Evolutionary conservation across 179 eudicot species (phyloP), one percentile per base, ranked within the genome.

Genomic region (Nepenthes alata): DNA sequence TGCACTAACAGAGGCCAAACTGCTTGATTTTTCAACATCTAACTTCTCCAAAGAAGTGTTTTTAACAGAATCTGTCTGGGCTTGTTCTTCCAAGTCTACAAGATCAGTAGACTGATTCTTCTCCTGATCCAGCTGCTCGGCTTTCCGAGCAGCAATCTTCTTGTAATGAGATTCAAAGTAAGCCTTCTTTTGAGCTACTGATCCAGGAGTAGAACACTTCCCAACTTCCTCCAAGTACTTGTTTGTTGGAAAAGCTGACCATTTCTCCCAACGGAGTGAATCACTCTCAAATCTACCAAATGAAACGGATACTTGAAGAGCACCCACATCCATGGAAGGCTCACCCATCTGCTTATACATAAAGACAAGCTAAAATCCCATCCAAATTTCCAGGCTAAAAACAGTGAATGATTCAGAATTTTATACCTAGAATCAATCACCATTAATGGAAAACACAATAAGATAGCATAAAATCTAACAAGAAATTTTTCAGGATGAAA

Each of bases 301-400:
- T 8, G 83, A 79, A 45, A 79, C 78, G 37, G 80, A 79, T 12
- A 77, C 87, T 65, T 83, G 83, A 47, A 89, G 73, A 59, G 82
- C 57, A 48, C 79, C 64, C 10, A 69, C 59, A 63, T 76, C 67
- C 47, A 66, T 47, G 35, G 63, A 59, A 35, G 87, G 66, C 57
- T 78, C 86, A 61, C 79, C 87, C 95, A 84, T 93, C 96, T 93
- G 91, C 71, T 61, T 38, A 59, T 14, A 58, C 39, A 47, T 59
- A 50, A 11, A 11, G 4, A 10, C n/a, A 3, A 3, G 37, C 45
- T 37, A 52, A 51, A 37, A n/a, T 49, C 35, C 56, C n/a, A 49
- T 48, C 8, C 12, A 56, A 25, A 7, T 14, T 36, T n/a, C 10
- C 51, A 53, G 47, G 12, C 72, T 58, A 66, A 51, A 25, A 55